phyloP scores from a whole-genome alignment of 1,284 basidiomycete species.

The Leccinum pachyderme region DNA sequence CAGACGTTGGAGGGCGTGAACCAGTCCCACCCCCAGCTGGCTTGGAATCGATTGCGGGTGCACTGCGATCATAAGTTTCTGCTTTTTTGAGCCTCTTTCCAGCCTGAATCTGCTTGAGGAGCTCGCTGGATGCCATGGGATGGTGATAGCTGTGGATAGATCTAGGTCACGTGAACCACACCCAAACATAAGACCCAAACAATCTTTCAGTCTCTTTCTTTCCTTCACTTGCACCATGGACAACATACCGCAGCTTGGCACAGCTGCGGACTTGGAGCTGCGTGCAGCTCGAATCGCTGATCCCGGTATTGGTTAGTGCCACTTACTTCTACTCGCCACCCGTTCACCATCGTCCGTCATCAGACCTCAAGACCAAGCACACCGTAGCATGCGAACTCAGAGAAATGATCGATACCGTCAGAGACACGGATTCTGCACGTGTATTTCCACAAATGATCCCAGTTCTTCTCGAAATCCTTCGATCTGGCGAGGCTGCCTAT shows the following conservation, averaged over 20 bases:
- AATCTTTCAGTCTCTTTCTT: slow-evolving; percentile 22
- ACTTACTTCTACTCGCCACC: neutral
- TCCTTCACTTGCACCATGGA: slow-evolving; percentile 35
- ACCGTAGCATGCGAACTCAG: slow-evolving; percentile 77
- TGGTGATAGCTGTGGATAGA: too few species aligned
- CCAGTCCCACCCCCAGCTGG: slow-evolving; percentile 40
- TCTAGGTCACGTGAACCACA: slow-evolving; percentile 25
- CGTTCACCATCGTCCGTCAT: slow-evolving; percentile 1
- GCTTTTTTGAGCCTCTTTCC: slow-evolving; percentile 81
- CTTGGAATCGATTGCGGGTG: slow-evolving; percentile 59
- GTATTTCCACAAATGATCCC: slow-evolving; percentile 75
- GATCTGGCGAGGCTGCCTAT: slow-evolving; percentile 74
- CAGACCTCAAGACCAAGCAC: slow-evolving; percentile 72
- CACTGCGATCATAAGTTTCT: slow-evolving; percentile 80
- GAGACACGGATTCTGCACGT: slow-evolving; percentile 78
- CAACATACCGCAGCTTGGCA: slow-evolving; percentile 42
- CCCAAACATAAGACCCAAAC: slow-evolving; percentile 32
- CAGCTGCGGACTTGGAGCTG: slow-evolving; percentile 63
- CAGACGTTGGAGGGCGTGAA: slow-evolving; percentile 31
- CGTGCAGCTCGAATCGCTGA: slow-evolving; percentile 71
- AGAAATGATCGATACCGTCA: slow-evolving; percentile 82
- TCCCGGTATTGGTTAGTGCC: slow-evolving; percentile 58
- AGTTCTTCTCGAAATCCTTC: slow-evolving; percentile 76
- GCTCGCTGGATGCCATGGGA: slow-evolving; percentile 65
- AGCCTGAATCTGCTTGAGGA: slow-evolving; percentile 74